A percentile compares a stretch with the other conserved stretches of the same genome.
Evolutionary conservation across 2,329 filamentous ascomycete genomes (phyloP).

Genomic region (Cordyceps cicadae): DNA sequence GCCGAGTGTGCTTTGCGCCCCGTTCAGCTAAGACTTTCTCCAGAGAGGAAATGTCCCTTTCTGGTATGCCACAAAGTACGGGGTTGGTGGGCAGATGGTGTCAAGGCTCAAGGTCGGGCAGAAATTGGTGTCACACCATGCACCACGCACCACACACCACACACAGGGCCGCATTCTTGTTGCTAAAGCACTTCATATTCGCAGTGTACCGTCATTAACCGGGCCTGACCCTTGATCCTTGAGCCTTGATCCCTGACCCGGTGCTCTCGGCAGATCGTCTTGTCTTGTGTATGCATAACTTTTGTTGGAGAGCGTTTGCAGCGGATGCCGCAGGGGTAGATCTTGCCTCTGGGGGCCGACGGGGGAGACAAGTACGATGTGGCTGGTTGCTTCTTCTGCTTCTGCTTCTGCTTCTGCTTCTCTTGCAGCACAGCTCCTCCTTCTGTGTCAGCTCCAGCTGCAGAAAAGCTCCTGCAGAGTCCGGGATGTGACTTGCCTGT

Average conservation of each 20-base stretch:
- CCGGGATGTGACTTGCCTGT: background rate
- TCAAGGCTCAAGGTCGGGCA: background rate
- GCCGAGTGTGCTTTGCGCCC: background rate
- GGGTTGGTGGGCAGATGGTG: background rate
- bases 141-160: no score
- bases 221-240: background rate
- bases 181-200: background rate
- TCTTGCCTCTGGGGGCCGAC: background rate
- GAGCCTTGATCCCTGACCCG: background rate
- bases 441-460: no score
- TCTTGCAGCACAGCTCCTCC: no score
- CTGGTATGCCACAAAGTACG: background rate
- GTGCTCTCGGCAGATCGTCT: background rate
- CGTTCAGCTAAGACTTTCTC: background rate
- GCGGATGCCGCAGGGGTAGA: background rate
- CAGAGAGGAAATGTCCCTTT: background rate
- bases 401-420: background rate
- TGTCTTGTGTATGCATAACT: background rate
- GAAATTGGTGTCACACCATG: slow-evolving; percentile 3
- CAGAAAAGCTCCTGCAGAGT: background rate
- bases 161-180: background rate
- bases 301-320: no score
- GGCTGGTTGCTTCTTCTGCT: background rate
- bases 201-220: background rate
- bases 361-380: background rate